Evolutionary conservation across 2,329 filamentous ascomycete species (phyloP).

Genomic region (Cercospora sojina): DNA sequence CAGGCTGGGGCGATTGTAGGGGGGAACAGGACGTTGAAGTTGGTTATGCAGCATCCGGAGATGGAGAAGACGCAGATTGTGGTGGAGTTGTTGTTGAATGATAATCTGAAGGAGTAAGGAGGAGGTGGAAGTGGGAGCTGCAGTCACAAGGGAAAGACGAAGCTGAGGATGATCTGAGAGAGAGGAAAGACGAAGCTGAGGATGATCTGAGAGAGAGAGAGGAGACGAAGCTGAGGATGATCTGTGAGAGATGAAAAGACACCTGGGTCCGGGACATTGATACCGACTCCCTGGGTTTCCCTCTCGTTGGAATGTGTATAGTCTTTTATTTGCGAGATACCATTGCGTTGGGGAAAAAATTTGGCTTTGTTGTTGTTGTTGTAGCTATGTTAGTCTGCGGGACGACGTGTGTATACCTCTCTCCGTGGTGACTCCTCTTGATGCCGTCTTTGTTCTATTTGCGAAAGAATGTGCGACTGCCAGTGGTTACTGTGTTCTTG

Average conservation of each 20-base stretch:
- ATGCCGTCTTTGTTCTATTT: neutral
- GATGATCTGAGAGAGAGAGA: neutral
- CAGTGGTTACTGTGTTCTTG: neutral
- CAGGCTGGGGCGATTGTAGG: conserved; percentile 22
- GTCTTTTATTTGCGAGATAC: conserved; percentile 19
- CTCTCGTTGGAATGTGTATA: neutral
- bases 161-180: neutral
- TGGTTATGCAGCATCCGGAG: conserved; percentile 93
- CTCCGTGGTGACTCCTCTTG: neutral
- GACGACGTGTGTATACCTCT: neutral
- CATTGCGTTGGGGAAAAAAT: conserved; percentile 10
- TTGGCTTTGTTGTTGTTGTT: neutral
- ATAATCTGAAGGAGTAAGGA: conserved; percentile 55
- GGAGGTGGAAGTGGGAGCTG: neutral
- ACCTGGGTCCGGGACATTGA: neutral
- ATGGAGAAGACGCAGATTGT: conserved; percentile 81
- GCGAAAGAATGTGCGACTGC: neutral
- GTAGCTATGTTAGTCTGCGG: neutral
- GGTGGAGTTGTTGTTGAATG: conserved; percentile 87
- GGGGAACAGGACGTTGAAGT: conserved; percentile 74
- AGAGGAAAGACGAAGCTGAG: neutral
- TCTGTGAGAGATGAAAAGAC: no score
- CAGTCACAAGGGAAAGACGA: neutral
- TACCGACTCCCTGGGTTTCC: neutral
- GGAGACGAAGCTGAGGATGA: neutral